phyloP scores from a whole-genome alignment of 2,329 filamentous ascomycete species.

The Tolypocladium amazonense region DNA sequence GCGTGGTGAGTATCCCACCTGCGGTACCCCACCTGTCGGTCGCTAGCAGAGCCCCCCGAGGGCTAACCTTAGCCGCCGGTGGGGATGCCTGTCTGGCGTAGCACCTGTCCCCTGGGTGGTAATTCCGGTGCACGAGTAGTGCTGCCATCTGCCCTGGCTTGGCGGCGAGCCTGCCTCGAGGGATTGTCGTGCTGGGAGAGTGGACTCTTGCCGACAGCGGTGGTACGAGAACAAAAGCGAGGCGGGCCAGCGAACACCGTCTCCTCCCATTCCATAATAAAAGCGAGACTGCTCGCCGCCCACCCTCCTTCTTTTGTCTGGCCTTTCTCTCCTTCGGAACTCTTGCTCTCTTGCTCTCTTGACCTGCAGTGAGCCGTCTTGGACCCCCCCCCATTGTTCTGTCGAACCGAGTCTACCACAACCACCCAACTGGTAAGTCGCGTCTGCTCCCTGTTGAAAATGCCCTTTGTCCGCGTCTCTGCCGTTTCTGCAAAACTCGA shows the following conservation, averaged over 20 bases:
- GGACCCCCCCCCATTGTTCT: constrained; percentile 11
- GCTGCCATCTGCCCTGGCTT: background rate
- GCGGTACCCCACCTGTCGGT: constrained; percentile 9
- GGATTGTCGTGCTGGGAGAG: background rate
- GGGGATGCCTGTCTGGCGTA: background rate
- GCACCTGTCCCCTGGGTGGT: background rate
- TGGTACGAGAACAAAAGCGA: background rate
- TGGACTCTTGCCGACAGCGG: background rate
- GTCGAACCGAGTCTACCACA: constrained; percentile 9
- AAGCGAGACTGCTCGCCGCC: constrained; percentile 8
- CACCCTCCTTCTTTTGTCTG: constrained; percentile 7
- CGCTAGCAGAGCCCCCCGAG: constrained; percentile 4
- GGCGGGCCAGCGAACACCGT: background rate
- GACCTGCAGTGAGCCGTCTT: constrained; percentile 16
- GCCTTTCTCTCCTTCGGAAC: constrained; percentile 11
- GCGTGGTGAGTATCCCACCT: constrained; percentile 1
- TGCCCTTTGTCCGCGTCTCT: background rate
- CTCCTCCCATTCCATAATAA: constrained; percentile 6
- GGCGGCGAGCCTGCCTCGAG: background rate
- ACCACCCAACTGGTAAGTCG: constrained; percentile 15
- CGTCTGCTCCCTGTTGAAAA: background rate
- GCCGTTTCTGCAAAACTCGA: background rate
- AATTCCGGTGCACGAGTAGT: background rate
- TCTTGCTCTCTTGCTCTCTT: constrained; percentile 13
- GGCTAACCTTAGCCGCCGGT: constrained; percentile 5